phyloP scores from a whole-genome alignment of 331 rosid species.

The Dryas integrifolia region DNA sequence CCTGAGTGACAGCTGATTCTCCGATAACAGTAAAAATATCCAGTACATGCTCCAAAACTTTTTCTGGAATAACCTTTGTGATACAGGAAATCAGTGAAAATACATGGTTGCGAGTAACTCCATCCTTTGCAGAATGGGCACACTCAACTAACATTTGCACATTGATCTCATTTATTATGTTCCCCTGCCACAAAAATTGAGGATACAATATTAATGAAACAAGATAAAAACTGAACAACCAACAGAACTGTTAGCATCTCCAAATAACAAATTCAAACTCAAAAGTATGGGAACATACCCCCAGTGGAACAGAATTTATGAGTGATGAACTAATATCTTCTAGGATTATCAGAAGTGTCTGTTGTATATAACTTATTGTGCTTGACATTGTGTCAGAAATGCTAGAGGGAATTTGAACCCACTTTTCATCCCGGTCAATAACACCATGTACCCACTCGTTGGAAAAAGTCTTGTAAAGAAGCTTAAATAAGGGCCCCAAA shows the following conservation, averaged over 20 bases:
- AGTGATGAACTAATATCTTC: slow-evolving; percentile 66
- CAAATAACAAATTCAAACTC: slow-evolving; percentile 14
- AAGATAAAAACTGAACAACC: slow-evolving; percentile 12
- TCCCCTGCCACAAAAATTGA: slow-evolving; percentile 43
- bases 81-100: slow-evolving; percentile 63
- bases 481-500: slow-evolving; percentile 60
- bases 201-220: slow-evolving; percentile 1
- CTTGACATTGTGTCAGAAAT: slow-evolving; percentile 34
- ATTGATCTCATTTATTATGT: slow-evolving; percentile 38
- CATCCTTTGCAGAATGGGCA: slow-evolving; percentile 46
- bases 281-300: slow-evolving; percentile 37
- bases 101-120: slow-evolving; percentile 67
- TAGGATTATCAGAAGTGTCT: slow-evolving; percentile 68
- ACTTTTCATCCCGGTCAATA: slow-evolving; percentile 34
- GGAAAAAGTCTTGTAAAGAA: slow-evolving; percentile 50
- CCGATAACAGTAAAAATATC: slow-evolving; percentile 70
- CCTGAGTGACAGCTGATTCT: slow-evolving; percentile 79
- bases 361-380: slow-evolving; percentile 55
- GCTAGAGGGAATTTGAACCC: slow-evolving; percentile 27
- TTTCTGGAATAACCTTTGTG: slow-evolving; percentile 59
- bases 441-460: slow-evolving; percentile 46
- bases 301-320: slow-evolving; percentile 24
- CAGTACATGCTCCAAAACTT: slow-evolving; percentile 53
- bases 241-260: neutral
- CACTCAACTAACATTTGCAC: slow-evolving; percentile 67